Percentiles rank a stretch among this genome's conserved stretches.
These are phyloP conservation scores for Psilocybe mexicana DNA, from an alignment of 1,284 basidiomycete species.

Conservation along the genomic window DNA sequence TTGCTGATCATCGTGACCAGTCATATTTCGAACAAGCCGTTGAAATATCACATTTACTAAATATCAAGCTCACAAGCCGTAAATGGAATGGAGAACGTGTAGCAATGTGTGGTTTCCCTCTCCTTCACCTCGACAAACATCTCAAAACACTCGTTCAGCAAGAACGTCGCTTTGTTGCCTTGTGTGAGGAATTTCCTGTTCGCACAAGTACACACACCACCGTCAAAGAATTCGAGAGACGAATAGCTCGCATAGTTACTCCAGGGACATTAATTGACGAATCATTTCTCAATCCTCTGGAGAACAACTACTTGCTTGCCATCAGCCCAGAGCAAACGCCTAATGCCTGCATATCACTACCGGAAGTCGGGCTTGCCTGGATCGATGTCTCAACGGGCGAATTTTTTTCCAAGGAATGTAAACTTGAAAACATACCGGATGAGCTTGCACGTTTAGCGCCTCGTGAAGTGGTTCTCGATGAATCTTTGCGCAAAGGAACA, in stretches of 20 bases:
- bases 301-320: constrained; percentile 88
- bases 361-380: constrained; percentile 74
- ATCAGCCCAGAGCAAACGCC: constrained; percentile 33
- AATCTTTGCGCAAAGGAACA: constrained; percentile 37
- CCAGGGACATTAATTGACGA: constrained; percentile 94
- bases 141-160: constrained; percentile 85
- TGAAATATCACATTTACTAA: constrained; percentile 74
- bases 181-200: constrained; percentile 86
- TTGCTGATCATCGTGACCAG: constrained; percentile 42
- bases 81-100: constrained; percentile 70
- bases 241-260: constrained; percentile 84
- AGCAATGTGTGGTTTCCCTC: constrained; percentile 88
- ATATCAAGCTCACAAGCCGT: constrained; percentile 78
- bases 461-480: constrained; percentile 77
- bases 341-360: constrained; percentile 7
- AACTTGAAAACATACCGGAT: constrained; percentile 65
- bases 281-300: constrained; percentile 78
- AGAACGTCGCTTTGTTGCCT: constrained; percentile 80
- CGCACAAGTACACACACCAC: constrained; percentile 35
- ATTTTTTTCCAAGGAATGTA: constrained; percentile 75
- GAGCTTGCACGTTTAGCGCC: constrained; percentile 84
- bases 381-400: constrained; percentile 96
- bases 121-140: constrained; percentile 83
- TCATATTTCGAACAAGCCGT: constrained; percentile 92
- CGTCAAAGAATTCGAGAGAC: constrained; percentile 66